Conservation (phyloP, 2,329 filamentous ascomycete species). For the Zalaria sp. region DNA sequence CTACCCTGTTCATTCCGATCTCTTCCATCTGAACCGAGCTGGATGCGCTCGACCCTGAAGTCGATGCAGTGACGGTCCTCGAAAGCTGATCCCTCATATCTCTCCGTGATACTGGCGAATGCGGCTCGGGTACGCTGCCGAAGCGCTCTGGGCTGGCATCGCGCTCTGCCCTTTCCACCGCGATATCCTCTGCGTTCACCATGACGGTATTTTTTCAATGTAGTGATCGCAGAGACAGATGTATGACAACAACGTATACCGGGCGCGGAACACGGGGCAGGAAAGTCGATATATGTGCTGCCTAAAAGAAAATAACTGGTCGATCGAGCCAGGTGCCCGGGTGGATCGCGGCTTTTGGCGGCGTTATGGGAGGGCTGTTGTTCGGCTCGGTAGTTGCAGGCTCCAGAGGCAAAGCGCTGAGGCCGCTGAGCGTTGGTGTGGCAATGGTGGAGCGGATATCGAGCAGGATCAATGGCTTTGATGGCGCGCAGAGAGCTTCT, state of each 20-base stretch:
- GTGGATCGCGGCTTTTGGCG: too few species aligned
- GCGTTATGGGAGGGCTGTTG: too few species aligned
- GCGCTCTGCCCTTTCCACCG: slow-evolving; percentile 39
- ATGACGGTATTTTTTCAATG: background rate
- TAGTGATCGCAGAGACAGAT: background rate
- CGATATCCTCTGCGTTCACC: slow-evolving; percentile 41
- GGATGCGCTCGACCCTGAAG: slow-evolving; percentile 33
- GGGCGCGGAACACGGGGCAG: too few species aligned
- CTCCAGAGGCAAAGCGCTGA: too few species aligned
- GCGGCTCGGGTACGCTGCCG: slow-evolving; percentile 7
- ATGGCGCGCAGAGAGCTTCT: too few species aligned
- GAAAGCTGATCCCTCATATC: slow-evolving; percentile 25
- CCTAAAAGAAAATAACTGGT: too few species aligned
- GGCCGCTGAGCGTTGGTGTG: too few species aligned
- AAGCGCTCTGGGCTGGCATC: slow-evolving; percentile 35
- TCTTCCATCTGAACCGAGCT: slow-evolving; percentile 22
- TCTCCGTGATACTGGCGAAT: slow-evolving; percentile 2
- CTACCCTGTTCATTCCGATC: slow-evolving; percentile 43
- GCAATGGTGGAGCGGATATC: too few species aligned
- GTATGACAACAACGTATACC: background rate
- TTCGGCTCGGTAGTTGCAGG: too few species aligned
- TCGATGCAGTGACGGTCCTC: slow-evolving; percentile 40
- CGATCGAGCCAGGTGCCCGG: too few species aligned
- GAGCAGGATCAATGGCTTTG: too few species aligned
- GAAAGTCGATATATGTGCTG: too few species aligned